phyloP scores from a whole-genome alignment of 2,329 filamentous ascomycete genomes.

The Xylaria hypoxylon region DNA sequence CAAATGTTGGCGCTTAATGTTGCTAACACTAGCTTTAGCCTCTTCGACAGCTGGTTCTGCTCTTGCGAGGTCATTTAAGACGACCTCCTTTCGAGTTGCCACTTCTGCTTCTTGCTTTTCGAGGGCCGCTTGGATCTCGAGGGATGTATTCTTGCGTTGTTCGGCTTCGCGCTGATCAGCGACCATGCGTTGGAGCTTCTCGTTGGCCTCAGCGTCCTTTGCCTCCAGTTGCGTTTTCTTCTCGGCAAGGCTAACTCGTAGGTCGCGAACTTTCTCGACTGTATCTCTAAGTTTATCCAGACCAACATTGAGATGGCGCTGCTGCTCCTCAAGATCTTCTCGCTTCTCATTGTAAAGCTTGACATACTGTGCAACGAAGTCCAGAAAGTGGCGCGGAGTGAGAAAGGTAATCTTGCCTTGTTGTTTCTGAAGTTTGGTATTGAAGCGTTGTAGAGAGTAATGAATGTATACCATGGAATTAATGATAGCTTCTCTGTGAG shows the following conservation, averaged over 20 bases:
- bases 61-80: constrained; percentile 85
- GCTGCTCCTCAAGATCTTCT: constrained; percentile 97
- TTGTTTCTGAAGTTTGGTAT: constrained; percentile 86
- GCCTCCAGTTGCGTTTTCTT: constrained; percentile 94
- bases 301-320: constrained; percentile 97
- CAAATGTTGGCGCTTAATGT: constrained; percentile 97
- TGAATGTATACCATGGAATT: constrained; percentile 99
- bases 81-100: constrained; percentile 82
- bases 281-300: constrained; percentile 97
- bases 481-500: constrained; percentile 90
- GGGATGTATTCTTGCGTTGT: constrained; percentile 85
- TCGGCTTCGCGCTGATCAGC: constrained; percentile 95
- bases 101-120: constrained; percentile 93
- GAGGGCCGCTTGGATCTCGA: constrained; percentile 88
- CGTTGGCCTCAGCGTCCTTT: constrained; percentile 95
- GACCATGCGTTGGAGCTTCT: constrained; percentile 97
- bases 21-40: constrained; percentile 95
- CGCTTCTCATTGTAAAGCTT: constrained; percentile 98
- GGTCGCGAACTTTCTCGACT: constrained; percentile 94
- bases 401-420: constrained; percentile 93
- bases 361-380: constrained; percentile 98
- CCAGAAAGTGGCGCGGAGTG: constrained; percentile 95
- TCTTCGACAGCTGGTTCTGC: constrained; percentile 94
- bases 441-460: constrained; percentile 92
- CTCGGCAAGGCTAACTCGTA: constrained; percentile 88